Evolutionary conservation across 495 filamentous ascomycete genomes (phyloP), one percentile per base, ranked within the genome.

Genomic region (Penicillium cosmopolitanum): DNA sequence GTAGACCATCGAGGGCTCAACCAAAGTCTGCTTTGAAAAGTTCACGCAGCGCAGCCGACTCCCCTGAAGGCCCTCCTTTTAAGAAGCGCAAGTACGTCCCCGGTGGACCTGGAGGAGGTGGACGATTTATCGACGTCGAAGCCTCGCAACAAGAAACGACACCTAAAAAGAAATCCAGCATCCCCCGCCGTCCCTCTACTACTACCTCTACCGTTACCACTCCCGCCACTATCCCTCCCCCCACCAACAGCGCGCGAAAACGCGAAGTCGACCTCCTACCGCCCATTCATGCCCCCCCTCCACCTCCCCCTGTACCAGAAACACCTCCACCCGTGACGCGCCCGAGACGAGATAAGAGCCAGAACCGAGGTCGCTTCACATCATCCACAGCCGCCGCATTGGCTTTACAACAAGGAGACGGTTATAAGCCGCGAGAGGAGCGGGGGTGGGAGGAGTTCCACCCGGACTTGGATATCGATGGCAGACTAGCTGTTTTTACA

Each of bases 401-500:
- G 38, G 92, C 92, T 23, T 84, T 92, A 23, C 91, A 91, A 50
- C 90, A 94, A 62, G 92, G 88, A 60, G 94, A 97, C 76, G 92
- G 92, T 15, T 97, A 97, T 75, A 98, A 99, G 69, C 95, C 95
- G 3, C 82, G 95, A 57, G 95, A 99, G 72, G 95, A 99, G 74
- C 87, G 93, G 55, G 90, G 91, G 13, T 99, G 93, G 90, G 91
- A 96, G 66, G 96, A 98, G 73, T 98, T 97, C 55, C 95, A 99
- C 72, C 93, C 89, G 12, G 89, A 97, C 65, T 82, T 99, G 35
- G 93, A 98, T 72, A 89, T 96, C 58, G 91, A 95, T 50, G 82
- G 81, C 28, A 83, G 80, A 16, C 86, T 98, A 51, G 85, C 85
- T 40, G 79, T 97, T 3, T 95, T 94, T 70, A 84, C 82, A 38